Evolutionary conservation across 2,329 filamentous ascomycete species (phyloP), one percentile per base, ranked within the genome.

Genomic region (Pyrenochaeta sp.): DNA sequence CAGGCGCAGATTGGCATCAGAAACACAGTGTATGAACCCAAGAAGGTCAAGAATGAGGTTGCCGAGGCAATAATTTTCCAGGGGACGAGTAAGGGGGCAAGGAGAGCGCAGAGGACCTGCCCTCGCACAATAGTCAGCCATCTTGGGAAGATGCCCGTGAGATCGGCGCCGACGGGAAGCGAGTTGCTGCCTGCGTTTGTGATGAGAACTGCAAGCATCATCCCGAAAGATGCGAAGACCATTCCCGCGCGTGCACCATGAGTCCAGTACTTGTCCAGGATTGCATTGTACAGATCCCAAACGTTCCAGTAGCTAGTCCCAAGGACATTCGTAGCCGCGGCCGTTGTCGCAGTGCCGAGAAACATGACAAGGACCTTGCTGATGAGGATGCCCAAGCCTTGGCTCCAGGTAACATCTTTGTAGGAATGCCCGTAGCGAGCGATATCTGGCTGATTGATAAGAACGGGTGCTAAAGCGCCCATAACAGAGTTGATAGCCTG

Each of bases 121-220:
- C 58, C 63, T 5, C 63, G 51, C 1, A 60, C 46, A 10, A 68
- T 58, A 7, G 61, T 67, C 41, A 65, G 32, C 42, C 52, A 63
- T 27, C 54, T 55, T 10, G 61, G 61, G 18, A 48, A 55, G 2
- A 65, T 50, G n/a, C 48, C 52, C 8, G 51, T 58, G 7, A 62
- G 39, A 35, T 65, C 61, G 19, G 62, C 61, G 27, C 59, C 61
- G 8, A 55, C 52, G 3, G 57, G 55, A 6, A 67, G 51, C 10
- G 50, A 55, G 48, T 65, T 68, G 13, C 63, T 60, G 11, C 53
- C 54, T 9, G 65, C 51, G 41, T 78, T 79, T 30, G 52, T 55
- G 23, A 60, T 46, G 18, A 68, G 49, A 11, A 60, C 53, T 3
- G 50, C 55, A 3, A 67, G 49, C 35, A 60, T 49, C 57, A 61